A percentile compares a stretch with the other conserved stretches of the same genome.
Evolutionary conservation across 2,329 filamentous ascomycete species (phyloP).

Genomic region (Venturia aucupariae): DNA sequence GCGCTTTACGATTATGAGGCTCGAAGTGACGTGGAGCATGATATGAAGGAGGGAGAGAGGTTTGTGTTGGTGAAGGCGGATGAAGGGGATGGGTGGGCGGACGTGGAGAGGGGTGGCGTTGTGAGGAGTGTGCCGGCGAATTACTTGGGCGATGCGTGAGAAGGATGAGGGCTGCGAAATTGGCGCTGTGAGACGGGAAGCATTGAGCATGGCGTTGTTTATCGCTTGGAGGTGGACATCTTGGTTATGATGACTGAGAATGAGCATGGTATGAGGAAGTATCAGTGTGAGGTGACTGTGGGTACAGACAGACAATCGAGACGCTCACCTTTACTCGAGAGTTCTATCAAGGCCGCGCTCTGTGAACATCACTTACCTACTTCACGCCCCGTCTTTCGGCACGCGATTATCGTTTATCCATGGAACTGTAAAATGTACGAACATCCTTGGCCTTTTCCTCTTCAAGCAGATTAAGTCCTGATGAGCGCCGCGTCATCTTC

Average conservation of each 20-base stretch:
- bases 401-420: too few species aligned
- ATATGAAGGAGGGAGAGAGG: conserved; percentile 80
- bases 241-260: background rate
- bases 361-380: too few species aligned
- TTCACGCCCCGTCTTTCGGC: too few species aligned
- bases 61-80: conserved; percentile 87
- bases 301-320: too few species aligned
- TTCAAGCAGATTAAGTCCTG: too few species aligned
- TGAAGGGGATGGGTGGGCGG: conserved; percentile 88
- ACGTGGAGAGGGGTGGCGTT: conserved; percentile 84
- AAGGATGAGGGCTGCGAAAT: too few species aligned
- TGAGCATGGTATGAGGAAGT: background rate
- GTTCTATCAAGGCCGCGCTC: too few species aligned
- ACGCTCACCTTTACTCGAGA: too few species aligned
- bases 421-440: too few species aligned
- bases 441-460: too few species aligned
- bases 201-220: background rate
- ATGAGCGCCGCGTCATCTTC: too few species aligned
- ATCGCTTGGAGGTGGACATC: background rate
- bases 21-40: conserved; percentile 77
- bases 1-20: conserved; percentile 88
- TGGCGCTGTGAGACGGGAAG: too few species aligned
- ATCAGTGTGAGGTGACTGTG: background rate
- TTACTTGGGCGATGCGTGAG: conserved; percentile 66
- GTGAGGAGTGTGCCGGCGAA: conserved; percentile 88